Percentiles rank a stretch among this genome's conserved stretches.
Conservation (phyloP, 495 filamentous ascomycete genomes). For the Neohortaea acidophila region DNA sequence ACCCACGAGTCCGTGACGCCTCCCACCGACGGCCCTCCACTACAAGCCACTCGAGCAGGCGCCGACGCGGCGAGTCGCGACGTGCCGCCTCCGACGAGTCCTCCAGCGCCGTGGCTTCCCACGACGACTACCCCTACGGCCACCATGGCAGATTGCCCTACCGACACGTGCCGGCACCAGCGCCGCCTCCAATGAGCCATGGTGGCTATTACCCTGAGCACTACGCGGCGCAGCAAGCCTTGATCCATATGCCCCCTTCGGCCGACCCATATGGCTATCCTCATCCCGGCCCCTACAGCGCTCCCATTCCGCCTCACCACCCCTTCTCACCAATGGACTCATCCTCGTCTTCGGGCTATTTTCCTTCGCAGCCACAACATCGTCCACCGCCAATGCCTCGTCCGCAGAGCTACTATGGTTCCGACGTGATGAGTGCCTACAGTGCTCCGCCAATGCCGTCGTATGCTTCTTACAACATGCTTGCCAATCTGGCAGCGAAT, state of each 20-base stretch:
- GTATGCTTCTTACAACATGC: constrained; percentile 8
- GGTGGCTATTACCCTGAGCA: constrained; percentile 22
- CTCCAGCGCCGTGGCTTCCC: constrained; percentile 24
- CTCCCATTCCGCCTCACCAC: constrained; percentile 14
- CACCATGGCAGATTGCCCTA: constrained; percentile 18
- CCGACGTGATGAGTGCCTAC: constrained; percentile 21
- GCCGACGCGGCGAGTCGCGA: constrained; percentile 11
- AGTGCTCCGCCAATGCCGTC: constrained; percentile 7
- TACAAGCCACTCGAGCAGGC: constrained; percentile 9
- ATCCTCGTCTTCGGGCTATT: constrained; percentile 12
- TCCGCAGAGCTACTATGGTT: constrained; percentile 14
- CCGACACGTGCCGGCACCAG: constrained; percentile 17
- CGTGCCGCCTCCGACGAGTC: constrained; percentile 17
- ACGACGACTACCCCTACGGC: constrained; percentile 26
- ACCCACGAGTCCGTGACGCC: no score
- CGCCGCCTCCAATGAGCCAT: constrained; percentile 14
- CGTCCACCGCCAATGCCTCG: constrained; percentile 8
- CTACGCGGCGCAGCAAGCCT: constrained; percentile 6
- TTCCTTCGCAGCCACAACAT: constrained; percentile 6
- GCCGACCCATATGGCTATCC: constrained; percentile 24
- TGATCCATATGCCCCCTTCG: constrained; percentile 22
- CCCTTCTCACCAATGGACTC: constrained; percentile 22
- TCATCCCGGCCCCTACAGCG: constrained; percentile 14
- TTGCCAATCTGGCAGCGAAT: constrained; percentile 2
- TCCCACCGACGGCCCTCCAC: constrained; percentile 10